Base-by-base conservation (phyloP, 768 basidiomycete genomes). In the Russula sp. region DNA sequence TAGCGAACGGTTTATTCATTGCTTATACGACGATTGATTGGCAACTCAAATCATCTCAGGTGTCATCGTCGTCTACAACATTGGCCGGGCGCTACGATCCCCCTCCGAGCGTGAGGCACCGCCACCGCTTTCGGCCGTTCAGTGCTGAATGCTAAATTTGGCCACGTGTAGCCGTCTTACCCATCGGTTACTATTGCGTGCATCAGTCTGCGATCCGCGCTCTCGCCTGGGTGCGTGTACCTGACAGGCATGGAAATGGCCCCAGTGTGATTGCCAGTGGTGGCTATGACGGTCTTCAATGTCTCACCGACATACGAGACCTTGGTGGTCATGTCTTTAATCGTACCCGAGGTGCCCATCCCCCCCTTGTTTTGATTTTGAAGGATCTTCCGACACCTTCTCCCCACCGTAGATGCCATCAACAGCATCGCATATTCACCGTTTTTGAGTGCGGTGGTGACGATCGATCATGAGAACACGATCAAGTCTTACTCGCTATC, bases 191-290 rank as follows among this genome's bases (percentile, higher is more conserved):
- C 70, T 76, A 91, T 36, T 75, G 79, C 7, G 77, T 84, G 2
- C 93, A 96, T 67, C 88, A 92, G 67, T 87, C 87, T 35, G 86
- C 90, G 3, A 83, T 96, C 56, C 86, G 89, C 16, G 79, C 85
- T 1, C 70, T 97, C 7, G 73, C 82, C 0, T 95, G 90, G 88
- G 78, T 92, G 50, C 83, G 82, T 18, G 79, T 82, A 0, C 91
- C 92, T 2, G 80, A 83, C 0, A 75, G 75, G 36, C 75, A 74
- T 29, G 73, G 79, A 4, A 73, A 75, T 0, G 88, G 86, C 3
- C 90, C 93, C 0, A 86, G 83, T 0, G 78, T 90, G 29, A 80
- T 95, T 57, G 82, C 83, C 7, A 88, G 85, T 65, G 87, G 85
- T 0, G 90, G 90, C 0, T 89, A 90, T 64, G 92, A 96, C 65